Conservation (phyloP, 2,329 filamentous ascomycete genomes). For the Colletotrichum tofieldiae region DNA sequence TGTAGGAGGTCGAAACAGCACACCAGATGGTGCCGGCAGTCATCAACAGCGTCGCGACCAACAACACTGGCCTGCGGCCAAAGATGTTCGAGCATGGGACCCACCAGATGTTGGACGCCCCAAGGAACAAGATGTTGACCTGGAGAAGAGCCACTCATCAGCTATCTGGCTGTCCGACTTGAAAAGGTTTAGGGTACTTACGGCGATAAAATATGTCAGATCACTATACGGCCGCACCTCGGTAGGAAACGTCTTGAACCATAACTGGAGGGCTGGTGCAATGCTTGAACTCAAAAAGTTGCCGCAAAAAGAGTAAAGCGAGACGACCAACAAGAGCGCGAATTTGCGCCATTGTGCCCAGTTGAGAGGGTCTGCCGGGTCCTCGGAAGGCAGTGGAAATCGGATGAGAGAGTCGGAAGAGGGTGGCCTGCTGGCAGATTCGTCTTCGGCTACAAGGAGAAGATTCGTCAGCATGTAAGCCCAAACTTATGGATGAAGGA, state of each 20-base stretch:
- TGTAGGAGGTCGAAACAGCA: conserved; percentile 46
- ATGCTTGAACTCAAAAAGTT: conserved; percentile 54
- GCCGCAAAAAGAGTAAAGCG: conserved; percentile 53
- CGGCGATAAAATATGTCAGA: conserved; percentile 52
- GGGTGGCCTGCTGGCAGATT: conserved; percentile 15
- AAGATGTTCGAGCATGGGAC: conserved; percentile 56
- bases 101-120: conserved; percentile 54
- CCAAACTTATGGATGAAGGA: neutral
- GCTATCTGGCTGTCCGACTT: neutral
- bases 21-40: conserved; percentile 49
- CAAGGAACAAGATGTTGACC: conserved; percentile 54
- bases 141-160: conserved; percentile 24
- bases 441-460: neutral
- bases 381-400: conserved; percentile 47
- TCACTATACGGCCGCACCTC: conserved; percentile 47
- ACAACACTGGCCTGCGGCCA: conserved; percentile 52
- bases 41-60: conserved; percentile 50
- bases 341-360: conserved; percentile 53
- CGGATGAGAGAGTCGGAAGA: conserved; percentile 39
- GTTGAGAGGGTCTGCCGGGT: conserved; percentile 56
- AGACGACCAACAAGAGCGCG: conserved; percentile 47
- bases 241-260: conserved; percentile 50
- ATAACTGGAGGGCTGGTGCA: conserved; percentile 52
- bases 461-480: neutral
- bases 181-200: conserved; percentile 28